Base-by-base conservation (phyloP, 306 rosid genomes). In the Lathyrus sativus region DNA sequence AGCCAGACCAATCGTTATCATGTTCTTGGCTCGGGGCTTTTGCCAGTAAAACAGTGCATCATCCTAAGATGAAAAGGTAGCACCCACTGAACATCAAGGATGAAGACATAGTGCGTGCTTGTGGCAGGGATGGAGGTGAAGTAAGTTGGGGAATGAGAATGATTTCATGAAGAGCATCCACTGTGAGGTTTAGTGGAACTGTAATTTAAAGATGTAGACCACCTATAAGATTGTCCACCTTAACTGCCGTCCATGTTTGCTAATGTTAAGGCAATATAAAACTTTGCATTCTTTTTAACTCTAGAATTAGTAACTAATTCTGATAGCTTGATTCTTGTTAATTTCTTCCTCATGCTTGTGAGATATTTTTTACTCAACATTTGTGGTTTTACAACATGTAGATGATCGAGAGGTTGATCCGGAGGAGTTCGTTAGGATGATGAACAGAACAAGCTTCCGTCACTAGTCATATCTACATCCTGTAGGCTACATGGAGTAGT, bases 341-440 rank as follows among this genome's bases (percentile, higher is more conserved):
- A 61, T 42, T 50, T 53, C 11, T 50, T 62, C 42, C 5, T 7
- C 7, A 54, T 76, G 43, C 22, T 13, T 42, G 60, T 67, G 51
- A 82, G 67, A 54, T 26, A 51, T 48, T 33, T 13, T 18, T 54
- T 26, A 28, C 19, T 7, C 7, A 26, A 28, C 41, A 18, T 42
- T 68, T 74, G 38, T 55, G 44, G 53, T 59, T 56, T 57, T 26
- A 8, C 65, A 75, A 49, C 57, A 46, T 73, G 82, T 82, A 88
- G 95, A 26, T 28, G 91, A 88, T 82, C 87, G 89, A 73, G 95
- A 86, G 85, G 87, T 88, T 44, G 66, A 26, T 65, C 44, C 68
- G 5, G 89, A 84, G 1, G 95, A 88, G 78, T 88, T 88, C 72
- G 19, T 84, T 41, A 48, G 15, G 88, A 88, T 88, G 87, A 88